Evolutionary conservation across 164 flowering plant genomes (phyloP), one percentile per base, ranked within the genome.

Genomic region (Warburgia ugandensis): DNA sequence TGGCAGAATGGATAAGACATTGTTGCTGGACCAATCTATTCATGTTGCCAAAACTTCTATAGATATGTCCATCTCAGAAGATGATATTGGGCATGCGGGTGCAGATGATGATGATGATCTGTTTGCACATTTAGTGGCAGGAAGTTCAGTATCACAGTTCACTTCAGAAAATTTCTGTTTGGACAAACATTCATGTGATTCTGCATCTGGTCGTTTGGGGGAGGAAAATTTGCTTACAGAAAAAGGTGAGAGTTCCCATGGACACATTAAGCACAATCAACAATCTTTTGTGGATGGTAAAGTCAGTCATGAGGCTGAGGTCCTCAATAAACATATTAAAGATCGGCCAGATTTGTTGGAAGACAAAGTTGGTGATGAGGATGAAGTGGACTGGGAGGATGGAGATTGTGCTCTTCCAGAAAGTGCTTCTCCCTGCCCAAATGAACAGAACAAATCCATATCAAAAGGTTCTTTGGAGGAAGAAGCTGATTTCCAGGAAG

Each of bases 341-440:
- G n/a, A n/a, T n/a, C n/a, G n/a, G n/a, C n/a, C n/a, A n/a, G n/a
- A 17, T 44, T 54, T 50, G 23, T 39, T 14, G 50, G 61, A 64
- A 54, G 64, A 47, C 22, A 30, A 52, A 25, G 43, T 33, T 39
- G 58, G 53, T 62, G 73, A 70, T 60, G 89, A 72, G 17, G 70
- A 63, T 68, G 90, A 78, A 35, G 76, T 81, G 46, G 95, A 83
- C 52, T 83, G 92, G 96, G 88, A 83, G 66, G 94, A 88, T 51
- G 92, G 76, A 53, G 61, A 14, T 45, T 50, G 57, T 65, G 73
- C 59, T 61, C 54, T 52, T 66, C 37, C 47, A 27, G 38, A 45
- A 48, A 50, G 45, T 42, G 53, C 63, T 26, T 54, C 62, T 6
- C 26, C 57, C 45, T 48, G 20, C 45, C 63, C 54, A 14, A 47